Conservation (phyloP, 1,139 yeast genomes). For the Meyerozyma sp. region DNA sequence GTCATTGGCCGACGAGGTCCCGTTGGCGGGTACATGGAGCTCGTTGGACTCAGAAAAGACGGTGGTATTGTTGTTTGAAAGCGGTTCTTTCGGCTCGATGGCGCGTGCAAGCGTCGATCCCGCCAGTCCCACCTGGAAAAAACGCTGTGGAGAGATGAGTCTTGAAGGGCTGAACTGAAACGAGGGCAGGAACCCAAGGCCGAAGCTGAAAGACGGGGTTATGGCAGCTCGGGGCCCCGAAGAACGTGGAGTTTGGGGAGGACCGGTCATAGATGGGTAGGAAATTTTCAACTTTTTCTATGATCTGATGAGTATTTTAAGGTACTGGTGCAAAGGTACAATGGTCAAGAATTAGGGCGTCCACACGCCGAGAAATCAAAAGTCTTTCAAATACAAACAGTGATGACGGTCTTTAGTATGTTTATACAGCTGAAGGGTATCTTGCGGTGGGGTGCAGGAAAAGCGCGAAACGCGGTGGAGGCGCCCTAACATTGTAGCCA, state of each 20-base stretch:
- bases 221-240: conserved; percentile 7
- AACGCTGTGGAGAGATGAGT: conserved; percentile 32
- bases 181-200: conserved; percentile 41
- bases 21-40: conserved; percentile 8
- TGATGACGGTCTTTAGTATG: background rate
- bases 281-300: background rate
- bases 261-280: conserved; percentile 4
- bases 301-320: background rate
- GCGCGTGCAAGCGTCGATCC: conserved; percentile 8
- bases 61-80: conserved; percentile 3
- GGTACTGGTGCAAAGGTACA: no score
- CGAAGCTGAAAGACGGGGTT: conserved; percentile 38
- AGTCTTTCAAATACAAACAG: background rate
- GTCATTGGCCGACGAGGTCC: conserved; percentile 15
- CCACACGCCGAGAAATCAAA: background rate
- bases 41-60: conserved; percentile 6
- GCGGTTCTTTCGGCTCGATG: conserved; percentile 6
- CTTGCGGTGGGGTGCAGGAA: background rate
- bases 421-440: background rate
- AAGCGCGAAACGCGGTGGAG: background rate
- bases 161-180: conserved; percentile 37
- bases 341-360: background rate
- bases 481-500: no score
- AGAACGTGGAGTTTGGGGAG: conserved; percentile 30
- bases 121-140: conserved; percentile 24